phyloP scores from a whole-genome alignment of 164 flowering plant species.

The Platanus orientalis region DNA sequence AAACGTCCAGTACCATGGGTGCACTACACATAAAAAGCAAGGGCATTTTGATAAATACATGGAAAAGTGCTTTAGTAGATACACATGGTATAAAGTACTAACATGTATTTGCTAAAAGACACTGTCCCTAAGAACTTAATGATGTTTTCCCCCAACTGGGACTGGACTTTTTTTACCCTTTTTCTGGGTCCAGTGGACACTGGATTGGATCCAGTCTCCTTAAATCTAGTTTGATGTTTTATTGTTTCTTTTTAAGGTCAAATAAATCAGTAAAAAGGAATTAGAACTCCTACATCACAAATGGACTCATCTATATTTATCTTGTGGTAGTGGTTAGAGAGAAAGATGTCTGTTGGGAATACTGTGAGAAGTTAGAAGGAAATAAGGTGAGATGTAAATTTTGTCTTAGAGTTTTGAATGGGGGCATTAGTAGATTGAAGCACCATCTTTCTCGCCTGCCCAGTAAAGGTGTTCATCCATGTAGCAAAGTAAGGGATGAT shows the following conservation, averaged over 20 bases:
- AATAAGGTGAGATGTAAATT: conserved; percentile 89
- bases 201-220: not conserved
- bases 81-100: too few species aligned
- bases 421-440: conserved; percentile 92
- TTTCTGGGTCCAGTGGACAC: too few species aligned
- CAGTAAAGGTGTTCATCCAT: conserved; percentile 91
- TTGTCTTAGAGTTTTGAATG: conserved; percentile 68
- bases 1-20: too few species aligned
- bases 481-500: conserved; percentile 90
- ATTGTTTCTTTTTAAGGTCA: not conserved
- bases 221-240: not conserved
- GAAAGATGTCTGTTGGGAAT: conserved; percentile 94
- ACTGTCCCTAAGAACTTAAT: too few species aligned
- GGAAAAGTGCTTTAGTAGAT: too few species aligned
- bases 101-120: too few species aligned
- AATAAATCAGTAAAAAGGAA: not conserved
- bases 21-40: too few species aligned
- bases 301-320: conserved; percentile 3
- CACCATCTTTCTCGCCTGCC: conserved; percentile 91
- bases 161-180: too few species aligned
- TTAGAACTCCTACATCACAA: not conserved
- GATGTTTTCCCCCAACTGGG: too few species aligned
- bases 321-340: conserved; percentile 80
- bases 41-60: too few species aligned
- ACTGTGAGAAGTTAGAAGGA: conserved; percentile 87